Percentiles rank a stretch among this genome's conserved stretches.
These are phyloP conservation scores for Amanita brunnescens DNA, from an alignment of 768 basidiomycete genomes.

Conservation along the genomic window DNA sequence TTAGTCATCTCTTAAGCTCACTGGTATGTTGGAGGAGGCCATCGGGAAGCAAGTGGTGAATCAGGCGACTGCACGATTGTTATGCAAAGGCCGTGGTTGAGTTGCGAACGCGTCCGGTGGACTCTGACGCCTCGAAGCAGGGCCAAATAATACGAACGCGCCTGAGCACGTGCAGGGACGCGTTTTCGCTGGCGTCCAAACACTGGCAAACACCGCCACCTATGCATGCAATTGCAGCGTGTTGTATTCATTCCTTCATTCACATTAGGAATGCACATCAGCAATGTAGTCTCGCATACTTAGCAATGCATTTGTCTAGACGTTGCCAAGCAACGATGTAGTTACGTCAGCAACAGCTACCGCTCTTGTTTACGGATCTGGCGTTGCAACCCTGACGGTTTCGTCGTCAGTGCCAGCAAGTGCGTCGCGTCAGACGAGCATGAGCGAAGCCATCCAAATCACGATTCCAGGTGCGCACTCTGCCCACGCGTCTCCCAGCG, in stretches of 20 bases:
- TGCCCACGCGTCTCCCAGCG: conserved; percentile 6
- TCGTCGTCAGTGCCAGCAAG: not conserved
- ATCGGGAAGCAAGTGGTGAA: not conserved
- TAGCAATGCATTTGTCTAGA: too few species aligned
- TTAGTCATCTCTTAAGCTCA: conserved; percentile 12
- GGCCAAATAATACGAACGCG: conserved; percentile 17
- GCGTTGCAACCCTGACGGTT: not conserved
- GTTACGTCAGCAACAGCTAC: not conserved
- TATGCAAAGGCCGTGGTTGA: conserved; percentile 3
- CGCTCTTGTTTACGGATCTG: not conserved
- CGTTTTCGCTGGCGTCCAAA: not conserved
- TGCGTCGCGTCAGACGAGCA: conserved; percentile 9
- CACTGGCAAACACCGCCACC: not conserved
- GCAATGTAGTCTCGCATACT: too few species aligned
- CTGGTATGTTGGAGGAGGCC: conserved; percentile 25
- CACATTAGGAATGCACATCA: too few species aligned
- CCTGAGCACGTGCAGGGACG: conserved; percentile 7
- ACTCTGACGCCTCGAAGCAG: conserved; percentile 13
- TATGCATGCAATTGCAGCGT: too few species aligned
- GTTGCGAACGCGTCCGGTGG: conserved; percentile 9
- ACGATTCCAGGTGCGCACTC: conserved; percentile 48
- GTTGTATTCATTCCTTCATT: too few species aligned
- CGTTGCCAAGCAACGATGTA: not conserved
- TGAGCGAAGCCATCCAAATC: conserved; percentile 50
- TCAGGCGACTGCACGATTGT: conserved; percentile 5